Evolutionary conservation across 164 flowering plant species (phyloP).

Genomic region (Berberis vulgaris): DNA sequence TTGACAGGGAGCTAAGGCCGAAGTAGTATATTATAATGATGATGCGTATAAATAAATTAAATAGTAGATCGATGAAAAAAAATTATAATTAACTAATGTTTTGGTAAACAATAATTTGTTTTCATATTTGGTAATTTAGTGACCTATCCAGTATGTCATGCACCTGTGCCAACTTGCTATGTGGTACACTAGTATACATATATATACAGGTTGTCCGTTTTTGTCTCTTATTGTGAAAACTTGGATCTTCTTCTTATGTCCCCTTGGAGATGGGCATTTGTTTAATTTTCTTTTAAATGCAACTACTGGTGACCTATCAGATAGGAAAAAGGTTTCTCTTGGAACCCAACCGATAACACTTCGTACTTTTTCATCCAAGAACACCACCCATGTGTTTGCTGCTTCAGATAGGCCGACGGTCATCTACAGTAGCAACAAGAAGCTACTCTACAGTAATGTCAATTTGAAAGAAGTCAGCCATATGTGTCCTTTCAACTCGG

Average conservation of each 20-base stretch:
- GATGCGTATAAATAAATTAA: too few species aligned
- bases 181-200: too few species aligned
- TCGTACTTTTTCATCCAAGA: slow-evolving; percentile 90
- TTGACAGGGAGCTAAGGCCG: too few species aligned
- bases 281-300: slow-evolving; percentile 67
- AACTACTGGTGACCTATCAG: slow-evolving; percentile 62
- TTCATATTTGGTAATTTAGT: too few species aligned
- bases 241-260: slow-evolving; percentile 47
- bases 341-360: slow-evolving; percentile 96
- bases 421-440: slow-evolving; percentile 94
- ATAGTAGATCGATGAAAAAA: too few species aligned
- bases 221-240: neutral
- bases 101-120: too few species aligned
- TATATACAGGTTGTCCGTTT: too few species aligned
- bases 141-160: too few species aligned
- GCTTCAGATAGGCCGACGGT: slow-evolving; percentile 98
- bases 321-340: slow-evolving; percentile 88
- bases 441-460: slow-evolving; percentile 89
- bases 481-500: slow-evolving; percentile 97
- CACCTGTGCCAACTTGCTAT: too few species aligned
- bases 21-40: too few species aligned
- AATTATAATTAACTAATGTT: too few species aligned
- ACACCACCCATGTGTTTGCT: slow-evolving; percentile 88
- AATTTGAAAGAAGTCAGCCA: slow-evolving; percentile 95
- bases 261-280: slow-evolving; percentile 97